Percentiles rank a stretch among this genome's conserved stretches.
Evolutionary conservation across 2,329 filamentous ascomycete species (phyloP).

Genomic region (Sclerotinia trifoliorum): DNA sequence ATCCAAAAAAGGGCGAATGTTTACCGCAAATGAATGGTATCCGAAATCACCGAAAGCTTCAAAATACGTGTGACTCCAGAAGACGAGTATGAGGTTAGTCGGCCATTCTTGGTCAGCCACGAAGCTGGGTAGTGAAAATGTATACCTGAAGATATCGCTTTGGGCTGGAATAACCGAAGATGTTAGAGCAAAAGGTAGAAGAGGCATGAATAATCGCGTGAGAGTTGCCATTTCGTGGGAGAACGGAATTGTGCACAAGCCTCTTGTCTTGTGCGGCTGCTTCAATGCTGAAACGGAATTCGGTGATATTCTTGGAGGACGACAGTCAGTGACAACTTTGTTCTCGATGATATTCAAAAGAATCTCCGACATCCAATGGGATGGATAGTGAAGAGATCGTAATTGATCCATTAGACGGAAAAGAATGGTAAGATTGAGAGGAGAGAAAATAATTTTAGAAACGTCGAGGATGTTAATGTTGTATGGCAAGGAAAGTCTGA

Average conservation of each 20-base stretch:
- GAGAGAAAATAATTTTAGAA: constrained; percentile 16
- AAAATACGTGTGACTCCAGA: background rate
- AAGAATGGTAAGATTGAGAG: constrained; percentile 23
- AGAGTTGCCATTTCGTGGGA: constrained; percentile 23
- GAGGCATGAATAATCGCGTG: constrained; percentile 22
- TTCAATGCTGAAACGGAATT: background rate
- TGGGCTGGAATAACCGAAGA: background rate
- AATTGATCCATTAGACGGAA: constrained; percentile 26
- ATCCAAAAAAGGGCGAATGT: constrained; percentile 4
- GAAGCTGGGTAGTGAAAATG: background rate
- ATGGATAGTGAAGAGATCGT: constrained; percentile 24
- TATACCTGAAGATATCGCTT: constrained; percentile 6
- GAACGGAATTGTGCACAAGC: constrained; percentile 26
- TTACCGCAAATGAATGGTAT: background rate
- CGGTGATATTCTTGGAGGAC: constrained; percentile 21
- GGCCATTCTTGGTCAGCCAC: background rate
- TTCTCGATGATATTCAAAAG: constrained; percentile 26
- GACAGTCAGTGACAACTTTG: constrained; percentile 23
- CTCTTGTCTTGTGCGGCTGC: constrained; percentile 8
- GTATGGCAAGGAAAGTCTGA: constrained; percentile 24
- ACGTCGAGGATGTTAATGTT: background rate
- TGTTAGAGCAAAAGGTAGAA: constrained; percentile 22
- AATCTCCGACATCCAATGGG: constrained; percentile 28
- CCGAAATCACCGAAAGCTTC: background rate
- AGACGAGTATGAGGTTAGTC: background rate